These are phyloP conservation scores for Xylariaceae sp. DNA, from an alignment of 2,329 filamentous ascomycete species.

Conservation along the genomic window DNA sequence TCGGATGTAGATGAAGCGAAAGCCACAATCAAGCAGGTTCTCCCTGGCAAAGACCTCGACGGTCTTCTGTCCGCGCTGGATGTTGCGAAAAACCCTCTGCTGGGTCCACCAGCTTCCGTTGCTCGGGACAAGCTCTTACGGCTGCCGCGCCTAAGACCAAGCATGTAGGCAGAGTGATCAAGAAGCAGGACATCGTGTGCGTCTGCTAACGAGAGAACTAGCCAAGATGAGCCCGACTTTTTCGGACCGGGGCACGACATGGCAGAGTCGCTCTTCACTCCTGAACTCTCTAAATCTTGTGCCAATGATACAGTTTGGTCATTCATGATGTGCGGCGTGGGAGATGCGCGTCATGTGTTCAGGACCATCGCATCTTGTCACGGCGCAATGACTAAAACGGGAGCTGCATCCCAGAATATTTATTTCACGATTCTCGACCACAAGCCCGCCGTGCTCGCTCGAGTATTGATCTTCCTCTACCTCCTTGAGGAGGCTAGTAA, in stretches of 20 bases:
- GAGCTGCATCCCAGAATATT: conserved; percentile 7
- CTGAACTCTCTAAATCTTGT: conserved; percentile 9
- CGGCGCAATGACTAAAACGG: background rate
- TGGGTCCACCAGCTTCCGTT: background rate
- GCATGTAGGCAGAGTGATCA: conserved; percentile 6
- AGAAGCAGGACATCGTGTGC: background rate
- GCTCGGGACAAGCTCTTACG: conserved; percentile 13
- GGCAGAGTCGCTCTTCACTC: conserved; percentile 12
- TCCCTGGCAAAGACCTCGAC: conserved; percentile 3
- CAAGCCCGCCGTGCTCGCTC: conserved; percentile 16
- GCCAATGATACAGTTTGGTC: conserved; percentile 13
- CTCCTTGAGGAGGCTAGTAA: conserved; percentile 9
- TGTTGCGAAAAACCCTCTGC: background rate
- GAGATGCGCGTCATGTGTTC: conserved; percentile 20
- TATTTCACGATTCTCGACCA: conserved; percentile 19
- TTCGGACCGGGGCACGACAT: conserved; percentile 15
- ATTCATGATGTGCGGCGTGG: conserved; percentile 19
- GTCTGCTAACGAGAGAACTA: conserved; percentile 6
- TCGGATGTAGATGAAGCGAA: conserved; percentile 5
- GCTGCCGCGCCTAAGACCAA: conserved; percentile 14
- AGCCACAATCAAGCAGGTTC: conserved; percentile 2
- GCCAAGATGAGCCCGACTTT: conserved; percentile 14
- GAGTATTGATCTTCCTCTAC: conserved; percentile 14
- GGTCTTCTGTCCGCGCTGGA: conserved; percentile 1
- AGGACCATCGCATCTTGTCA: conserved; percentile 10